Conservation (phyloP, 129 eudicot species). For the Heracleum sosnowskyi region DNA sequence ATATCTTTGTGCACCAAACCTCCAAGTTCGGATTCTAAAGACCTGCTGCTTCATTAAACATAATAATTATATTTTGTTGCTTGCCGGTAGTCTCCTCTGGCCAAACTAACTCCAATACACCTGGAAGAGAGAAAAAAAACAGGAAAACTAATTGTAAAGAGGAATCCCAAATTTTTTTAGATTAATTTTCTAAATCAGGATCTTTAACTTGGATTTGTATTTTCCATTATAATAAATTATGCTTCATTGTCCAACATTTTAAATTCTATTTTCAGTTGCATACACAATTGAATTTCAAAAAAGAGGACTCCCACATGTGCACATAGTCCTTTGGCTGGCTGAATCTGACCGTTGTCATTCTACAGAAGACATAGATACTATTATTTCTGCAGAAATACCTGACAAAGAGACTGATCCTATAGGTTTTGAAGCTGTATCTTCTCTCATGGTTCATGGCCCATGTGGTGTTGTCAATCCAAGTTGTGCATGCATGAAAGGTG, state of each 20-base stretch:
- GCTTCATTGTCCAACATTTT: background rate
- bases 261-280: background rate
- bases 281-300: background rate
- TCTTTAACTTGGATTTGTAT: too few species aligned
- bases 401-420: background rate
- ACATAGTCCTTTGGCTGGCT: background rate
- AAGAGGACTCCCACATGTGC: background rate
- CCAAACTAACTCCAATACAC: too few species aligned
- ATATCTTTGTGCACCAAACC: too few species aligned
- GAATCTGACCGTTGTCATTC: background rate
- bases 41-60: too few species aligned
- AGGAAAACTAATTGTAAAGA: too few species aligned
- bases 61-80: too few species aligned
- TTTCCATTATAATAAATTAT: too few species aligned
- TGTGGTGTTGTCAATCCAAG: background rate
- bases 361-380: background rate
- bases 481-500: background rate
- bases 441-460: background rate
- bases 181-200: too few species aligned
- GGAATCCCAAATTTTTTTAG: too few species aligned
- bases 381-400: background rate
- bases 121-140: too few species aligned
- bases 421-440: background rate
- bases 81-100: too few species aligned
- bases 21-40: too few species aligned